Evolutionary conservation across 2,329 filamentous ascomycete species (phyloP).

Genomic region (Trichoderma hamatum): DNA sequence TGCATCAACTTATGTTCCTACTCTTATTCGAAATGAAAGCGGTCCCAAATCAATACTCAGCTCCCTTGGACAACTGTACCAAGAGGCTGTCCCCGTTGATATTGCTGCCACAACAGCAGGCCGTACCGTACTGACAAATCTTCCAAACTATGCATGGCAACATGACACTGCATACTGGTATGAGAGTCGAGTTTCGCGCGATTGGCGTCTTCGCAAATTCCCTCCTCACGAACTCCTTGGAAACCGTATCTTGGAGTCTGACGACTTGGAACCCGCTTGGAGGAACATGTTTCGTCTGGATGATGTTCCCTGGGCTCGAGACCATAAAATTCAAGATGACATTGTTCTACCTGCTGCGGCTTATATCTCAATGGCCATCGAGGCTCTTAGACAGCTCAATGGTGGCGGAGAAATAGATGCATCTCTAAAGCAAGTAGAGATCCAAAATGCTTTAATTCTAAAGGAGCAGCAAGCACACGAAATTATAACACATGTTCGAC

Average conservation of each 20-base stretch:
- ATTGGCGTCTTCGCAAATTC: constrained; percentile 31
- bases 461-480: constrained; percentile 24
- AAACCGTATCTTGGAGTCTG: constrained; percentile 35
- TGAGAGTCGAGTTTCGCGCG: constrained; percentile 34
- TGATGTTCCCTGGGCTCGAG: constrained; percentile 48
- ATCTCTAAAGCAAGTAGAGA: constrained; percentile 23
- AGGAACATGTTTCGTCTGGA: constrained; percentile 43
- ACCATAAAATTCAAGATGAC: constrained; percentile 46
- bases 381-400: constrained; percentile 39
- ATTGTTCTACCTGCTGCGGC: constrained; percentile 49
- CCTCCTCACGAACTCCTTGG: constrained; percentile 40
- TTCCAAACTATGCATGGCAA: constrained; percentile 37
- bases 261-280: constrained; percentile 43
- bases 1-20: constrained; percentile 29
- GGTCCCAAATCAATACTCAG: constrained; percentile 28
- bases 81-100: constrained; percentile 25
- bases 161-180: constrained; percentile 30
- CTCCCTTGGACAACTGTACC: constrained; percentile 30
- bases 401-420: constrained; percentile 9
- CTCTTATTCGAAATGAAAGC: constrained; percentile 27
- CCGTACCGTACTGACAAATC: constrained; percentile 41
- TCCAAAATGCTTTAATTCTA: constrained; percentile 27
- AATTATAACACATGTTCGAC: constrained; percentile 27
- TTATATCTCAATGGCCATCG: constrained; percentile 48
- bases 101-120: constrained; percentile 14